Evolutionary conservation across 345 rosid species (phyloP).

Genomic region (Hirschfeldia incana): DNA sequence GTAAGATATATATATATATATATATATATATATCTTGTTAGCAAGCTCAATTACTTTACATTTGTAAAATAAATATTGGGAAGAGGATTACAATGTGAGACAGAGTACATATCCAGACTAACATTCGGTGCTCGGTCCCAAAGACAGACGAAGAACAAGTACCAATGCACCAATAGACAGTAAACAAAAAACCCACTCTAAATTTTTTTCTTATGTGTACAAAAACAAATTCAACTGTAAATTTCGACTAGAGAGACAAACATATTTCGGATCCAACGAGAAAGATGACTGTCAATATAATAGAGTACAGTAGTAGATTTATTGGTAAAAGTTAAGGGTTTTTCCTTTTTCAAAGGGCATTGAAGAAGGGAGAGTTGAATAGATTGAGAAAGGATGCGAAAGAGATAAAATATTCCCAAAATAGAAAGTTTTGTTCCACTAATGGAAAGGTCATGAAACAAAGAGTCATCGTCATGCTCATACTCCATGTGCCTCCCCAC

Average conservation of each 20-base stretch:
- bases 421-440: constrained; percentile 38
- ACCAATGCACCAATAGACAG: constrained; percentile 39
- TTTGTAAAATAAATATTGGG: constrained; percentile 1
- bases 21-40: background rate
- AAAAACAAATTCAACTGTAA: background rate
- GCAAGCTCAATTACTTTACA: background rate
- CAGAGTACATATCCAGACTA: background rate
- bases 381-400: constrained; percentile 31
- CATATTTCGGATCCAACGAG: constrained; percentile 30
- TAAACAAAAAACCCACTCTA: constrained; percentile 14
- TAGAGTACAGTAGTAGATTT: background rate
- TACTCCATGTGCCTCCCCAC: constrained; percentile 57
- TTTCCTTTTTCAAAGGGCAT: background rate
- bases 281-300: background rate
- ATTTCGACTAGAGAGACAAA: constrained; percentile 9
- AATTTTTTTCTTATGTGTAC: background rate
- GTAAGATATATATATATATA: too few species aligned
- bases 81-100: constrained; percentile 4
- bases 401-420: constrained; percentile 52
- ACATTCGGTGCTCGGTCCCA: constrained; percentile 12
- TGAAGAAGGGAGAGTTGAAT: constrained; percentile 33
- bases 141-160: constrained; percentile 24
- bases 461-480: constrained; percentile 48
- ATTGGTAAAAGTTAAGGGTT: background rate
- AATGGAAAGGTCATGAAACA: constrained; percentile 42